A percentile compares a stretch with the other conserved stretches of the same genome.
phyloP scores from a whole-genome alignment of 768 basidiomycete genomes.

The Mycena vulgaris region DNA sequence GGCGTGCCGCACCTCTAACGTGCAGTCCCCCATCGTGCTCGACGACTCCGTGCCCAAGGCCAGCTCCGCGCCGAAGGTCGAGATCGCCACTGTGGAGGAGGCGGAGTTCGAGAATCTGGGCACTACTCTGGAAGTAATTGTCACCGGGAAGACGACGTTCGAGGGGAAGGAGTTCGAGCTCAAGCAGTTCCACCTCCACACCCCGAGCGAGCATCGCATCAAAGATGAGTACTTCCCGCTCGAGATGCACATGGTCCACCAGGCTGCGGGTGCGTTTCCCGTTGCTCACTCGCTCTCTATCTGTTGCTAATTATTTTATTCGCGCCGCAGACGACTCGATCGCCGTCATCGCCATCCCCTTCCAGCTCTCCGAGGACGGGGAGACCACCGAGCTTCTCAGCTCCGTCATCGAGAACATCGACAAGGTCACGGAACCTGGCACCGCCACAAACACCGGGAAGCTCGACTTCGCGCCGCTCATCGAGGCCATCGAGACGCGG shows the following conservation, averaged over 20 bases:
- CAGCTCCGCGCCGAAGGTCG: background rate
- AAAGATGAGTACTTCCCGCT: constrained; percentile 15
- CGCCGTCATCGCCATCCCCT: constrained; percentile 8
- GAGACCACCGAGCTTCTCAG: background rate
- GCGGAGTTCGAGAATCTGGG: constrained; percentile 14
- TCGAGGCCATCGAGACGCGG: background rate
- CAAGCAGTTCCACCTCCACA: constrained; percentile 29
- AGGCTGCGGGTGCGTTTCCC: constrained; percentile 5
- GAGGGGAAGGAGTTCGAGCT: background rate
- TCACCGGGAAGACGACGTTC: background rate
- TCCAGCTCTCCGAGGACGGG: background rate
- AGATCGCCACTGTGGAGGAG: background rate
- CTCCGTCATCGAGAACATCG: background rate
- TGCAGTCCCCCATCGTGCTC: constrained; percentile 24
- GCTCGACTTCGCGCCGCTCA: background rate
- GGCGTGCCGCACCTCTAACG: background rate
- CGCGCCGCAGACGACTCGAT: background rate
- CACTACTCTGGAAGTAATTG: constrained; percentile 15
- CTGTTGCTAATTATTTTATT: background rate
- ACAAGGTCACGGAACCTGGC: background rate
- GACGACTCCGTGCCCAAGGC: background rate
- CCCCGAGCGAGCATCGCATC: constrained; percentile 27
- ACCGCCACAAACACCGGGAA: background rate
- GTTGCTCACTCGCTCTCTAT: background rate
- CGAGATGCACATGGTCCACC: constrained; percentile 30